A percentile compares a stretch with the other conserved stretches of the same genome.
phyloP scores from a whole-genome alignment of 31 red algal genomes.

The Endocladia muricata region DNA sequence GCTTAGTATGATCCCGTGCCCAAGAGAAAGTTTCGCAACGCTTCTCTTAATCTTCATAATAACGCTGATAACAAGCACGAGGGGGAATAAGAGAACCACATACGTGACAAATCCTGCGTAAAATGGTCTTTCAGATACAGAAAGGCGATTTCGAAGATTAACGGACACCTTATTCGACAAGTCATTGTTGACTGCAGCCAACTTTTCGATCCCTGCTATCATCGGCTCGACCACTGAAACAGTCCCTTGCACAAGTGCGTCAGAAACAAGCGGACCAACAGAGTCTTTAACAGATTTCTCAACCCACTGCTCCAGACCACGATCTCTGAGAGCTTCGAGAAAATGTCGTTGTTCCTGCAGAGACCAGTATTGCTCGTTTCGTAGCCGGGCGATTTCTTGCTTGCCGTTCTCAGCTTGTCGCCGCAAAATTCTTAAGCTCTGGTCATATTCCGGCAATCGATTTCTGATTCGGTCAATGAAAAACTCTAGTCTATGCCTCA shows the following conservation, averaged over 20 bases:
- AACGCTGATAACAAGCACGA: conserved; percentile 21
- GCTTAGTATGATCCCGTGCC: conserved; percentile 5
- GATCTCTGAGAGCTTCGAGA: conserved; percentile 1
- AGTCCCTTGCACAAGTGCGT: conserved; percentile 53
- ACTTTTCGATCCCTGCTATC: conserved; percentile 29
- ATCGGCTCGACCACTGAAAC: conserved; percentile 37
- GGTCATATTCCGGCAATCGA: neutral
- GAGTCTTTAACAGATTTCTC: conserved; percentile 24
- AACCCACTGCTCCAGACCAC: conserved; percentile 51
- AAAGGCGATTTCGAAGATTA: neutral
- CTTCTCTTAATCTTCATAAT: conserved; percentile 15
- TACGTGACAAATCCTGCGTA: conserved; percentile 52
- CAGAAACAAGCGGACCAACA: conserved; percentile 31
- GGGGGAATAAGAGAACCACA: conserved; percentile 20
- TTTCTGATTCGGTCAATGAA: too few species aligned
- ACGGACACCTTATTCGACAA: neutral
- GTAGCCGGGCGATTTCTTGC: neutral
- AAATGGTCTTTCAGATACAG: conserved; percentile 26
- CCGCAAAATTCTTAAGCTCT: conserved; percentile 11
- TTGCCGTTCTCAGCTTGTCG: neutral
- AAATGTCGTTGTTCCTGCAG: conserved; percentile 9
- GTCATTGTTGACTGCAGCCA: conserved; percentile 21
- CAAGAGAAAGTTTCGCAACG: conserved; percentile 10
- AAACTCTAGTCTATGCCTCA: too few species aligned
- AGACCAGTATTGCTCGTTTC: neutral